Evolutionary conservation across 306 rosid genomes (phyloP), one percentile per base, ranked within the genome.

Genomic region (Lathyrus oleraceus): DNA sequence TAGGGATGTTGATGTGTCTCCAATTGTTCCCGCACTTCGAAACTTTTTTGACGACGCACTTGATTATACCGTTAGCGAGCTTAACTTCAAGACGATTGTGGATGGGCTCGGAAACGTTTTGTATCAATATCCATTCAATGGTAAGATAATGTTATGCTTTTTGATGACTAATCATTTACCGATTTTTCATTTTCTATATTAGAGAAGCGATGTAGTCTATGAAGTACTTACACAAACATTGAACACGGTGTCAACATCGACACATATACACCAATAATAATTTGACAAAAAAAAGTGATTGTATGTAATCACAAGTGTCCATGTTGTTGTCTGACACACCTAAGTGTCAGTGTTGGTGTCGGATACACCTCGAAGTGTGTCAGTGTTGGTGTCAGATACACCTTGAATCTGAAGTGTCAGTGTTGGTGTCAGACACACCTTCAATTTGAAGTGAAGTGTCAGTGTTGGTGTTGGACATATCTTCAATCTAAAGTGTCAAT

Each of bases 51-150:
- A 94, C 45, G 94, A 88, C 73, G 96, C 96, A 16, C 97, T 93
- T 52, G 85, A 77, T 84, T 87, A 85, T 52, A 82, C 94, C 28
- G 97, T 93, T 77, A 88, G 96, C 35, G 98, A 93, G 86, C 89
- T 93, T 44, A 93, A 93, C 87, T 93, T 93, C 85, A 90, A 88
- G 83, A 93, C 98, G 10, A 51, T 93, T 52, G 97, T 93, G 73
- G 96, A 93, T 78, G 98, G 98, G 79, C 82, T 93, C 32, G 98
- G 98, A 80, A 87, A 87, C 25, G 98, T 93, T 23, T 72, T 93
- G 80, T 93, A 93, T 76, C 86, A 90, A 59, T 93, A 90, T 80
- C 98, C 98, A 67, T 93, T 93, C 74, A 90, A 84, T 66, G 96
- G 98, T 93, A 75, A 87, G 98, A 81, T 63, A 12, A 14, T 78